These are phyloP conservation scores for Epichloe gansuensis DNA, from an alignment of 2,329 filamentous ascomycete genomes.

Conservation along the genomic window DNA sequence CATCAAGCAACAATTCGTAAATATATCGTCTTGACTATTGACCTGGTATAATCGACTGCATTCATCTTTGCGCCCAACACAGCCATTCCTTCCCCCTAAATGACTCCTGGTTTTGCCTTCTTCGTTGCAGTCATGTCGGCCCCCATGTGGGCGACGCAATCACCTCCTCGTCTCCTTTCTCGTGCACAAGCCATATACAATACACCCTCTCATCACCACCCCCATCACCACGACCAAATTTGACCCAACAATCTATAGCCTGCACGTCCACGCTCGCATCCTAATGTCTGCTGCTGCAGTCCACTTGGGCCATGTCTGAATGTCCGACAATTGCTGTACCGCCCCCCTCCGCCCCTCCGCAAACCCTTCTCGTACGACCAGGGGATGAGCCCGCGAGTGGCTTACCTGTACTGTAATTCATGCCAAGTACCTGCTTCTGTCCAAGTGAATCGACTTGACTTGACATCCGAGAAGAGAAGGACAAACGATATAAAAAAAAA, in stretches of 20 bases:
- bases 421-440: background rate
- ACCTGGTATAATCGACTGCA: conserved; percentile 3
- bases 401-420: background rate
- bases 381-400: too few relatives aligned
- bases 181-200: background rate
- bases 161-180: background rate
- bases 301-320: too few relatives aligned
- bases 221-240: background rate
- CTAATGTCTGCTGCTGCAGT: too few relatives aligned
- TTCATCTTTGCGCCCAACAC: background rate
- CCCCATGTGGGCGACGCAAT: background rate
- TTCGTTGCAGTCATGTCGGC: background rate
- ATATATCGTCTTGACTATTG: background rate
- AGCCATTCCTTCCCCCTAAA: background rate
- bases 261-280: background rate
- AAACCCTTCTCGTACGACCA: too few relatives aligned
- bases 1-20: background rate
- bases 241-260: background rate
- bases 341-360: too few relatives aligned
- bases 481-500: background rate
- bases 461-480: background rate
- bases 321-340: too few relatives aligned
- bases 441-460: background rate
- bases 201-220: background rate
- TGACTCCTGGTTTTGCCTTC: background rate